Evolutionary conservation across 345 rosid genomes (phyloP).

Genomic region (Gossypium raimondii): DNA sequence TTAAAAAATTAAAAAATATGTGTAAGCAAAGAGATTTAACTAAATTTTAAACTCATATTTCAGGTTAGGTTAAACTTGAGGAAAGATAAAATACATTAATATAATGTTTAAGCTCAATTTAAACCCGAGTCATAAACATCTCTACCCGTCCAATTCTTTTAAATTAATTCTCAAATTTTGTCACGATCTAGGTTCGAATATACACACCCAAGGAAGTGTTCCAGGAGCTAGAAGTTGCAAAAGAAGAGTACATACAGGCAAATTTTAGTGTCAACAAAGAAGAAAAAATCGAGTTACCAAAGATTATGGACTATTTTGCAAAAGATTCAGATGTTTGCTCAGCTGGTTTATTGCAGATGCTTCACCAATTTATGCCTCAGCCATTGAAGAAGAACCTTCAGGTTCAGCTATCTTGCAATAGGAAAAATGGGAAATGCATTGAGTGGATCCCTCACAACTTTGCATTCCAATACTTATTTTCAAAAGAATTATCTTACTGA

Average conservation of each 20-base stretch:
- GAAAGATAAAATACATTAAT: no score
- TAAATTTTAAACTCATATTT: no score
- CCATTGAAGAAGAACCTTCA: conserved; percentile 38
- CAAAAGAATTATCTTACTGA: conserved; percentile 28
- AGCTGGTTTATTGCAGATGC: conserved; percentile 43
- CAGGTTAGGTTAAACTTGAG: no score
- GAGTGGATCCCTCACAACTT: conserved; percentile 78
- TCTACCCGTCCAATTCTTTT: no score
- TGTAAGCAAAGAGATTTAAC: no score
- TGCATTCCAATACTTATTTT: conserved; percentile 46
- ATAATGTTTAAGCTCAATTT: no score
- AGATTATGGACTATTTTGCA: conserved; percentile 60
- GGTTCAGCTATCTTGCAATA: conserved; percentile 27
- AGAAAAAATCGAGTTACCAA: conserved; percentile 62
- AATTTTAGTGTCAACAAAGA: conserved; percentile 47
- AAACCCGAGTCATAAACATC: no score
- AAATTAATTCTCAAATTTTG: no score
- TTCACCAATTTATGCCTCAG: conserved; percentile 38
- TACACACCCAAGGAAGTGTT: no score
- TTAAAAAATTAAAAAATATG: no score
- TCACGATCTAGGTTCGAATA: no score
- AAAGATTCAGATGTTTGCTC: conserved; percentile 54
- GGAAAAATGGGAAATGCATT: conserved; percentile 38
- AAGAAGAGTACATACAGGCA: conserved; percentile 69
- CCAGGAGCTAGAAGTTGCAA: conserved; percentile 28